Base-by-base conservation (phyloP, 164 flowering plant genomes). In the Magnolia sinica region DNA sequence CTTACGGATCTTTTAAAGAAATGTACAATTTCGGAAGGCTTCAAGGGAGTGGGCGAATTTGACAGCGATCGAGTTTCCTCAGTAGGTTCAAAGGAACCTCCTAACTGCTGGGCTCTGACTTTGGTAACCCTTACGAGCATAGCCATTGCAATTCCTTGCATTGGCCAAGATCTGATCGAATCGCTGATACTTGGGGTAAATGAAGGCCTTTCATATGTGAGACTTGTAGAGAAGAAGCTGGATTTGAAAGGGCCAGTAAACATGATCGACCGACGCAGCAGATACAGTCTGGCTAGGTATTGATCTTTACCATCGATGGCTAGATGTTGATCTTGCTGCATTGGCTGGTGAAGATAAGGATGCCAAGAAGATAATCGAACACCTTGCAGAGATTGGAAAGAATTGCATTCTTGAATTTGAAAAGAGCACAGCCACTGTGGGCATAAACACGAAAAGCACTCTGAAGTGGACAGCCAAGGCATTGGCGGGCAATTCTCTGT, bases 71-170 rank as follows among this genome's bases (percentile, higher is more conserved):
- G 69, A 51, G 86, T 91, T 70, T 82, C 86, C 22, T 79, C 84
- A 52, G 71, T 90, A 18, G 24, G 22, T 8, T 1, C 7, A 1
- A 6, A 18, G 8, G 85, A 72, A 77, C 89, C 87, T 31, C 88
- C 87, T 0, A 86, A 88, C 24, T 82, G 87, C 76, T 92, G 94
- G 96, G 87, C 89, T 74, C 90, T 92, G 66, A 88, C 94, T 22
- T 70, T 90, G 27, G 91, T 85, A 78, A 90, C 94, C 72, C 83
- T 92, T 45, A 79, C 88, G 22, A 83, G 85, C 83, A 88, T 90
- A 68, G 89, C 88, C 45, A 68, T 89, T 31, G 86, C 94, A 68
- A 83, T 87, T 59, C 91, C 91, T 19, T 73, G 76, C 72, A 79
- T 83, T 23, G 80, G 82, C 16, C 16, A 24, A 0, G 1, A 45